Percentiles rank a stretch among this genome's conserved stretches.
Conservation (phyloP, 768 basidiomycete genomes). For the Leucocoprinus sp. region DNA sequence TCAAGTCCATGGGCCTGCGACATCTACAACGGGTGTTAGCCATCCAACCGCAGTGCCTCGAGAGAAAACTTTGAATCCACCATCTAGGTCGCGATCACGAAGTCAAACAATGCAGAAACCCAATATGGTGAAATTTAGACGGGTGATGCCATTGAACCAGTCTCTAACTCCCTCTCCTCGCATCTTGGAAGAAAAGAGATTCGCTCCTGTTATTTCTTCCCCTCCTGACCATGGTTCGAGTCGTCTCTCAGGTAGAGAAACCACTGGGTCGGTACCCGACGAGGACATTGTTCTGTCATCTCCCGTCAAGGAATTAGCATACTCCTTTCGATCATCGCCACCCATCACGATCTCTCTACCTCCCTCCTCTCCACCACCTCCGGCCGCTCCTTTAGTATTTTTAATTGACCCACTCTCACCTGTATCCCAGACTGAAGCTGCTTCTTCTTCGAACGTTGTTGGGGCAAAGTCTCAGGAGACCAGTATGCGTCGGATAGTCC, state of each 20-base stretch:
- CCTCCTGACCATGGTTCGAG: background rate
- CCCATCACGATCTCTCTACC: background rate
- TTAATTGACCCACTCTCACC: slow-evolving; percentile 9
- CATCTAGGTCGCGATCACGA: background rate
- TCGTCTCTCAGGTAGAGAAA: background rate
- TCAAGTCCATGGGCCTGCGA: slow-evolving; percentile 20
- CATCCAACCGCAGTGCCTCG: slow-evolving; percentile 1
- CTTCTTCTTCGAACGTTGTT: background rate
- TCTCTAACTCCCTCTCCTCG: slow-evolving; percentile 7
- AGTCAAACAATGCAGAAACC: slow-evolving; percentile 1
- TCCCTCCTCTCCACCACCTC: background rate
- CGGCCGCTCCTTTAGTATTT: slow-evolving; percentile 4
- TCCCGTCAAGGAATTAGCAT: background rate
- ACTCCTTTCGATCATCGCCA: background rate
- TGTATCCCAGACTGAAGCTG: slow-evolving; percentile 4
- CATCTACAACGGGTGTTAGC: slow-evolving; percentile 1
- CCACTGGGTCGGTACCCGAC: background rate
- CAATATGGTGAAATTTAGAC: slow-evolving; percentile 14
- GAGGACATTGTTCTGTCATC: slow-evolving; percentile 1
- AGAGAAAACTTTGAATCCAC: background rate
- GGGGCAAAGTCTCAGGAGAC: slow-evolving; percentile 8
- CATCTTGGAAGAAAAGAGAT: slow-evolving; percentile 3
- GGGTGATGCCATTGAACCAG: slow-evolving; percentile 15
- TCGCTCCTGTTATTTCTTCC: background rate
- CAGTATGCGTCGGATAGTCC: slow-evolving; percentile 12